phyloP scores from a whole-genome alignment of 108 stramenopile species.

The Ochromonas danica region DNA sequence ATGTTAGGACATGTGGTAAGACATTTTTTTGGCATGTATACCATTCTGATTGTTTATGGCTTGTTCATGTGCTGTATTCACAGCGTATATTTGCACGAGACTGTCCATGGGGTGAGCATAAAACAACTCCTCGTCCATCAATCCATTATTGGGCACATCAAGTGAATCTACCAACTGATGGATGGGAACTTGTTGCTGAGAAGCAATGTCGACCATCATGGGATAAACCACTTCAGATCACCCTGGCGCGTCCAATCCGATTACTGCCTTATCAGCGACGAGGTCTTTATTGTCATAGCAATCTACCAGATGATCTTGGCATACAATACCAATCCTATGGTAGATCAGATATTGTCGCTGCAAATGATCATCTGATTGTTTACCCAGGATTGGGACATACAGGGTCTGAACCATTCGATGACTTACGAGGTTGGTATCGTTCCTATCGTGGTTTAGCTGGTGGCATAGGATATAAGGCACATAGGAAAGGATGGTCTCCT shows the following conservation, averaged over 20 bases:
- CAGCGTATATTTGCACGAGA: constrained; percentile 30
- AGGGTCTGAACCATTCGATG: constrained; percentile 23
- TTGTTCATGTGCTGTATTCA: background rate
- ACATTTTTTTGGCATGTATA: background rate
- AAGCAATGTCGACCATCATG: constrained; percentile 26
- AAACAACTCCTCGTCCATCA: background rate
- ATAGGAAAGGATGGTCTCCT: constrained; percentile 21
- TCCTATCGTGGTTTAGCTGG: constrained; percentile 29
- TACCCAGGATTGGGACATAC: constrained; percentile 33
- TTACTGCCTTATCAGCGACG: constrained; percentile 2
- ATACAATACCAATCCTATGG: constrained; percentile 31
- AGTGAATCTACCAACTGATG: constrained; percentile 4
- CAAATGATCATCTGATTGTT: background rate
- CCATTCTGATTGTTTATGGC: background rate
- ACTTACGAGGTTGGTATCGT: constrained; percentile 28
- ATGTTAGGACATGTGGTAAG: constrained; percentile 29
- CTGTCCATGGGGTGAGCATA: constrained; percentile 18
- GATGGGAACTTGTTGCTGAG: constrained; percentile 25
- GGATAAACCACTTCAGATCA: constrained; percentile 23
- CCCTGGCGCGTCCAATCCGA: background rate
- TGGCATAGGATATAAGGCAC: background rate
- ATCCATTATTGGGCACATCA: constrained; percentile 22
- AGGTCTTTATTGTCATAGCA: constrained; percentile 21
- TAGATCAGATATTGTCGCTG: background rate
- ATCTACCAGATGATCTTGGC: constrained; percentile 28